Evolutionary conservation across 345 rosid genomes (phyloP).

Genomic region (Syzygium aromaticum): DNA sequence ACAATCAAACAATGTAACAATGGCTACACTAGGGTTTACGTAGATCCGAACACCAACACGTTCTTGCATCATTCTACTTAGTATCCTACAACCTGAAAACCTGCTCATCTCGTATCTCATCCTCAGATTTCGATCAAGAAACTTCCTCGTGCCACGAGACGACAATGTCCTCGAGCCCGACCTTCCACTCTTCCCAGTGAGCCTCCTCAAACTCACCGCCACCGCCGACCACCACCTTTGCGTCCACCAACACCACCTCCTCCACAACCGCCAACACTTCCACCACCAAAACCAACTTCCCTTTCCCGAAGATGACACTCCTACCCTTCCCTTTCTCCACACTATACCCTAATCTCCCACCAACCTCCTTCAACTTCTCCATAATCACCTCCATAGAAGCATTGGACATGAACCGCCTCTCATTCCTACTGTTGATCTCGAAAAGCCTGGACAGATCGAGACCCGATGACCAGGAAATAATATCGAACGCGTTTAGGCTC

Average conservation of each 20-base stretch:
- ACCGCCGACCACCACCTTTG: constrained; percentile 16
- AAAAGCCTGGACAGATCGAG: constrained; percentile 65
- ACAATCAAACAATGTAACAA: not conserved
- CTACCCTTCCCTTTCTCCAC: constrained; percentile 24
- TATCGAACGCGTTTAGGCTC: constrained; percentile 55
- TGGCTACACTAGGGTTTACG: not conserved
- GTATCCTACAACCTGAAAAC: not conserved
- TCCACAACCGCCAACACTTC: constrained; percentile 23
- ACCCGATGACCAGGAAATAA: constrained; percentile 65
- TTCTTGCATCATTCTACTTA: not conserved
- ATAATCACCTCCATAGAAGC: constrained; percentile 38
- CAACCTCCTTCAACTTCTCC: constrained; percentile 44
- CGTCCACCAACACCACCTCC: constrained; percentile 22
- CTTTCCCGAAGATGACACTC: constrained; percentile 21
- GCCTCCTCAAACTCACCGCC: constrained; percentile 21
- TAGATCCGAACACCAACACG: not conserved
- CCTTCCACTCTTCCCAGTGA: constrained; percentile 28
- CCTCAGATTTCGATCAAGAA: not conserved
- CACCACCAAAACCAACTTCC: constrained; percentile 19
- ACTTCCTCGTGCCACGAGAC: constrained; percentile 15
- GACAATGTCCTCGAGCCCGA: constrained; percentile 23
- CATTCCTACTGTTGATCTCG: constrained; percentile 30
- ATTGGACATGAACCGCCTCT: constrained; percentile 48
- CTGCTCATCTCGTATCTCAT: not conserved
- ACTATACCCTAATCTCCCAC: constrained; percentile 23